Percentiles rank a stretch among this genome's conserved stretches.
Evolutionary conservation across 2,329 filamentous ascomycete species (phyloP).

Genomic region (Clonostachys byssicola): DNA sequence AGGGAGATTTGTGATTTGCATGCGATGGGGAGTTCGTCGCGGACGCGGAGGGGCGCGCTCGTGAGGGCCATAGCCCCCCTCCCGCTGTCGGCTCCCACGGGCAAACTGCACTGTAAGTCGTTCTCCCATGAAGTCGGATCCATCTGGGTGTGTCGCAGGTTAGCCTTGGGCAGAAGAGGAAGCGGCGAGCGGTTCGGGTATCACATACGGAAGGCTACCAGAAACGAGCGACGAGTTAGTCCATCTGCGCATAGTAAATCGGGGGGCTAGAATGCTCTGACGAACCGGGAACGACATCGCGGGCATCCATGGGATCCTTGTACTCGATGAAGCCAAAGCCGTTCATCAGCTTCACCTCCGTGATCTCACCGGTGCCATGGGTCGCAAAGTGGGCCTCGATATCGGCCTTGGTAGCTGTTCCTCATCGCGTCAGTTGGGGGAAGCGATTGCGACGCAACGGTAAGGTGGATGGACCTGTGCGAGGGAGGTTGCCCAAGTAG

Average conservation of each 20-base stretch:
- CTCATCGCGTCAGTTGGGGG: slow-evolving; percentile 38
- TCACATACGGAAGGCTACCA: slow-evolving; percentile 58
- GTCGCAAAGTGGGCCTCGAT: slow-evolving; percentile 93
- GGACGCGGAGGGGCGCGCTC: slow-evolving; percentile 67
- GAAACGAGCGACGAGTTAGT: neutral
- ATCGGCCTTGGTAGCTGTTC: slow-evolving; percentile 89
- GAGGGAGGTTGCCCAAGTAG: slow-evolving; percentile 96
- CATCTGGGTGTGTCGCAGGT: slow-evolving; percentile 55
- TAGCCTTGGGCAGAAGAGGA: slow-evolving; percentile 9
- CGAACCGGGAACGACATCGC: slow-evolving; percentile 96
- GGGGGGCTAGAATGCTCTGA: slow-evolving; percentile 3
- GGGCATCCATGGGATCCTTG: slow-evolving; percentile 96
- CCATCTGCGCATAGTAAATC: neutral
- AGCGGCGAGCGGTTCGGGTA: slow-evolving; percentile 1
- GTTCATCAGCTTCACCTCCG: slow-evolving; percentile 99
- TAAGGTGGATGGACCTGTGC: slow-evolving; percentile 64
- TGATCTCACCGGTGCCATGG: slow-evolving; percentile 96
- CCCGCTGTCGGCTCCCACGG: slow-evolving; percentile 66
- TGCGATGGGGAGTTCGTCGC: slow-evolving; percentile 89
- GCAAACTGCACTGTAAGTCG: slow-evolving; percentile 98
- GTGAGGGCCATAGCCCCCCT: slow-evolving; percentile 38
- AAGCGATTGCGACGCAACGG: slow-evolving; percentile 2
- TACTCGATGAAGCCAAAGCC: slow-evolving; percentile 99
- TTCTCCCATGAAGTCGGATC: slow-evolving; percentile 96
- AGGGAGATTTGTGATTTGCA: slow-evolving; percentile 96